Conservation (phyloP, 441 rosid genomes). For the Biscutella laevigata region DNA sequence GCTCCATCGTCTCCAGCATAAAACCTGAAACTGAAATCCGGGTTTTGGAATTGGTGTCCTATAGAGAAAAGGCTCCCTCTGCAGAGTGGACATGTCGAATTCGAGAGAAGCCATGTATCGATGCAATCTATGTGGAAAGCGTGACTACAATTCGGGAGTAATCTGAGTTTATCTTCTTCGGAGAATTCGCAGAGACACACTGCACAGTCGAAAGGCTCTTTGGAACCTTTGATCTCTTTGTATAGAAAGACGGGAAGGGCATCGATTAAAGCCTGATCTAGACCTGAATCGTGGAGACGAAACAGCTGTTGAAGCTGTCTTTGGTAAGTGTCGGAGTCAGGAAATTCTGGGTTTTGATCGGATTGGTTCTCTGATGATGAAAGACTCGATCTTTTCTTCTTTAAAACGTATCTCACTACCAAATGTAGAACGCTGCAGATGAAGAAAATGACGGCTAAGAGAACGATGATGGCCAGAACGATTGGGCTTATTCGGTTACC, state of each 20-base stretch:
- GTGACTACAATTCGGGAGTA: conserved; percentile 58
- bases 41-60: conserved; percentile 40
- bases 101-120: conserved; percentile 65
- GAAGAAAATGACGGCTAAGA: conserved; percentile 49
- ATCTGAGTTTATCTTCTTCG: conserved; percentile 43
- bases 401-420: conserved; percentile 32
- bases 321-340: conserved; percentile 48
- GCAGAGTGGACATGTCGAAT: conserved; percentile 68
- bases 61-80: conserved; percentile 45
- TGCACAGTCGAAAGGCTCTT: conserved; percentile 65
- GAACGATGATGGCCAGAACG: conserved; percentile 40
- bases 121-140: conserved; percentile 65
- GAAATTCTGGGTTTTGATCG: conserved; percentile 32
- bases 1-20: conserved; percentile 40
- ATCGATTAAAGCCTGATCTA: conserved; percentile 58
- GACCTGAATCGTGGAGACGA: conserved; percentile 65
- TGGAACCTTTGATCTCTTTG: conserved; percentile 41
- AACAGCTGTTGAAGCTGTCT: conserved; percentile 64
- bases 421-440: conserved; percentile 53
- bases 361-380: conserved; percentile 45
- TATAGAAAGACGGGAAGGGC: conserved; percentile 58
- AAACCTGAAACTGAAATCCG: conserved; percentile 36
- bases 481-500: conserved; percentile 37
- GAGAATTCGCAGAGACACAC: conserved; percentile 62
- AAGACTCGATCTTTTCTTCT: conserved; percentile 38